These are phyloP conservation scores for Larix kaempferi DNA, from an alignment of 75 land plant genomes.

Conservation along the genomic window DNA sequence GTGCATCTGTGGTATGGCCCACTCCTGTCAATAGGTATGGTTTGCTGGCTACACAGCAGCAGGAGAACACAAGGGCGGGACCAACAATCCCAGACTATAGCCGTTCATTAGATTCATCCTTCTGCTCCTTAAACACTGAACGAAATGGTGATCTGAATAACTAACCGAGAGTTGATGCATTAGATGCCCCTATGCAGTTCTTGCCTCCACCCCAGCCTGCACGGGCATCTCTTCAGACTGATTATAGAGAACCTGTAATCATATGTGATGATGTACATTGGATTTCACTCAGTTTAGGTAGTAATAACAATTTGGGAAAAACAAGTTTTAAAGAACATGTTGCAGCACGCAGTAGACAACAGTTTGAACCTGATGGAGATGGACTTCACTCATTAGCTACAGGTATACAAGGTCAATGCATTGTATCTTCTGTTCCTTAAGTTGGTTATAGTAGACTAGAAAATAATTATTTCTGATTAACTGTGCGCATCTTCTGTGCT, in stretches of 20 bases:
- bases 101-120: conserved; percentile 9
- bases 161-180: conserved; percentile 43
- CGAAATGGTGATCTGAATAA: conserved; percentile 47
- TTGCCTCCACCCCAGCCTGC: conserved; percentile 80
- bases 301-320: conserved; percentile 32
- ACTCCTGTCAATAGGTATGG: conserved; percentile 38
- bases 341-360: conserved; percentile 27
- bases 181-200: conserved; percentile 69
- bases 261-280: conserved; percentile 55
- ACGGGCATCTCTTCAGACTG: conserved; percentile 32
- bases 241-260: conserved; percentile 35
- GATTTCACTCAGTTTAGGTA: conserved; percentile 85
- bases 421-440: not conserved
- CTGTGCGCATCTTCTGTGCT: conserved; percentile 56
- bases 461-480: conserved; percentile 8
- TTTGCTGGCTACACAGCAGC: conserved; percentile 25
- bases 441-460: not conserved
- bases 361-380: conserved; percentile 24
- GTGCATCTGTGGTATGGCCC: conserved; percentile 23
- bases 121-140: conserved; percentile 26
- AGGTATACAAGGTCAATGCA: conserved; percentile 21
- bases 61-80: conserved; percentile 11
- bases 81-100: conserved; percentile 22
- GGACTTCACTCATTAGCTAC: conserved; percentile 40
- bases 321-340: conserved; percentile 17